These are phyloP conservation scores for Fusarium sororula DNA, from an alignment of 2,329 filamentous ascomycete species.

Conservation along the genomic window DNA sequence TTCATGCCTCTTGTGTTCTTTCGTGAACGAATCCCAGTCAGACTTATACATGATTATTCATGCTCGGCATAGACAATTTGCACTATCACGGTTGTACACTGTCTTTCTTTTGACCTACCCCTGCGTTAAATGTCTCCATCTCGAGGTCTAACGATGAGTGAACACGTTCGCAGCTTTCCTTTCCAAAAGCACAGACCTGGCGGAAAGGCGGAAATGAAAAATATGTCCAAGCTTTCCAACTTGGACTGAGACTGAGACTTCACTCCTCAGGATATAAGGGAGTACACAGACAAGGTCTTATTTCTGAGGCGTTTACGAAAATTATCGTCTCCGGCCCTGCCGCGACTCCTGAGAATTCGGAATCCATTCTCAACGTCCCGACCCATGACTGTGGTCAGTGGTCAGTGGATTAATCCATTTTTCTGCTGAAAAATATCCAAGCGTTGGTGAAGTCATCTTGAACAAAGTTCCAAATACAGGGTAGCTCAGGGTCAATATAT, in stretches of 20 bases:
- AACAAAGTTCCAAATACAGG: constrained; percentile 11
- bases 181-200: constrained; percentile 29
- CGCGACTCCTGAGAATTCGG: not conserved
- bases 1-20: not conserved
- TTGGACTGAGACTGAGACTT: constrained; percentile 1
- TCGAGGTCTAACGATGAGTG: constrained; percentile 30
- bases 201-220: constrained; percentile 38
- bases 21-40: not conserved
- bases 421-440: not conserved
- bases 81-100: not conserved
- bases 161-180: constrained; percentile 32
- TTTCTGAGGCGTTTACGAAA: not conserved
- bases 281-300: constrained; percentile 23
- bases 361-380: not conserved
- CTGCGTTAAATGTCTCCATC: constrained; percentile 18
- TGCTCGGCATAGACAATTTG: not conserved
- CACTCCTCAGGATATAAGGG: constrained; percentile 20
- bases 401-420: not conserved
- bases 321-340: not conserved
- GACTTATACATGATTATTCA: constrained; percentile 11
- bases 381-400: not conserved
- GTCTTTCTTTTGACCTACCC: constrained; percentile 1
- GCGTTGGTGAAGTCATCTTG: constrained; percentile 8
- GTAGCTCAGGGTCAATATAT: constrained; percentile 19
- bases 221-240: constrained; percentile 35